These are phyloP conservation scores for Rhizopogon rudus DNA, from an alignment of 768 basidiomycete genomes.

Conservation along the genomic window DNA sequence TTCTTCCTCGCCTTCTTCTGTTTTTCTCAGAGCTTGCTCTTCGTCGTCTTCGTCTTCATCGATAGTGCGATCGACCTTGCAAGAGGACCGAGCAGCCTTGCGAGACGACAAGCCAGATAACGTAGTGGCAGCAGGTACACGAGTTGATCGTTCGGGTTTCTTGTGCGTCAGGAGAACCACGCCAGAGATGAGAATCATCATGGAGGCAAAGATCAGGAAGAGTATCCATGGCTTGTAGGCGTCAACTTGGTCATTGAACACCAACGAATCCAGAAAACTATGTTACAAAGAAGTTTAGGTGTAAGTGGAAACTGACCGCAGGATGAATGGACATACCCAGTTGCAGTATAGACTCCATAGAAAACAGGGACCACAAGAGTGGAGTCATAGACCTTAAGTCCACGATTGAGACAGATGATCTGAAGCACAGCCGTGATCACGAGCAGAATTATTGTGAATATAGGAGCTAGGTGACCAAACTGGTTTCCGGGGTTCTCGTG, in stretches of 20 bases:
- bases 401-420: slow-evolving; percentile 88
- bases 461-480: slow-evolving; percentile 75
- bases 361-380: slow-evolving; percentile 92
- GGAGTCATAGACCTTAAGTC: slow-evolving; percentile 85
- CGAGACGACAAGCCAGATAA: slow-evolving; percentile 16
- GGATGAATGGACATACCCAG: slow-evolving; percentile 48
- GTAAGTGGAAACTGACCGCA: background rate
- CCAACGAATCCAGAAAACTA: slow-evolving; percentile 59
- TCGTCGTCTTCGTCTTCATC: slow-evolving; percentile 32
- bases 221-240: slow-evolving; percentile 88
- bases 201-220: slow-evolving; percentile 83
- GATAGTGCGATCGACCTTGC: slow-evolving; percentile 9
- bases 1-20: slow-evolving; percentile 38
- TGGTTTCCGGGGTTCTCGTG: slow-evolving; percentile 83
- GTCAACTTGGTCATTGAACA: slow-evolving; percentile 83
- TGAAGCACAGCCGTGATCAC: slow-evolving; percentile 79
- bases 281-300: slow-evolving; percentile 3
- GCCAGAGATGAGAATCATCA: slow-evolving; percentile 80
- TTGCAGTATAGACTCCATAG: slow-evolving; percentile 87
- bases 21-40: slow-evolving; percentile 28
- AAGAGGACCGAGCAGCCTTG: slow-evolving; percentile 19
- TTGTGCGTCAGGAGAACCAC: slow-evolving; percentile 94
- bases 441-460: slow-evolving; percentile 64
- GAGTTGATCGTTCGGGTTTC: slow-evolving; percentile 58
- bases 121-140: slow-evolving; percentile 20